Evolutionary conservation across 768 basidiomycete species (phyloP), one percentile per base, ranked within the genome.

Genomic region (Pleurotus sapidus): DNA sequence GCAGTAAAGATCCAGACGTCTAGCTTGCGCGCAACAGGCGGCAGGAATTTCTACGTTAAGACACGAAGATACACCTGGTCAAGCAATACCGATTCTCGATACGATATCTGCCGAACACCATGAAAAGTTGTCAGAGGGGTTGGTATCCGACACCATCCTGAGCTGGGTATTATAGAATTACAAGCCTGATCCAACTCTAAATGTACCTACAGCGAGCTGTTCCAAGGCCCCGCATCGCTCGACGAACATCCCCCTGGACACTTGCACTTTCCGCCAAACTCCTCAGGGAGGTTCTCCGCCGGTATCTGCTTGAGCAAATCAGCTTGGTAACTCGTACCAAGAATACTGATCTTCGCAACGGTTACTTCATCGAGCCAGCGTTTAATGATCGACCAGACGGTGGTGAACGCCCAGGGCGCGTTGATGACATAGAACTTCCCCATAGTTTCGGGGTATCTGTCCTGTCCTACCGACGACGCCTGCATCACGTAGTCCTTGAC

Each of bases 361-460:
- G 96, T 99, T 24, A 95, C 97, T 64, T 88, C 87, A 72, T 98
- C 96, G 64, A 99, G 77, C 93, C 93, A 98, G 2, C 85, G 86
- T 77, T 93, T 96, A 77, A 98, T 84, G 61, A 95, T 69, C 17
- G 76, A 68, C 95, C 95, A 99, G 18, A 96, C 89, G 39, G 88
- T 82, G 50, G 84, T 82, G 77, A 99, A 99, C 51, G 86, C 81
- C 87, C 89, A 98, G 0, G 96, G 96, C 0, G 93, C 91, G 67
- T 98, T 98, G 82, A 97, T 91, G 81, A 98, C 95, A 80, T 92
- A 99, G 78, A 99, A 98, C 69, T 91, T 93, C 77, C 96, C 96
- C 96, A 98, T 93, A 62, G 81, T 85, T 71, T 96, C 93, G 1
- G 94, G 92, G 72, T 95, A 98, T 62, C 89, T 80, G 76, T 97